These are phyloP conservation scores for Coemansia sp. DNA, from an alignment of 371 early-diverging fungal genomes.

Conservation along the genomic window DNA sequence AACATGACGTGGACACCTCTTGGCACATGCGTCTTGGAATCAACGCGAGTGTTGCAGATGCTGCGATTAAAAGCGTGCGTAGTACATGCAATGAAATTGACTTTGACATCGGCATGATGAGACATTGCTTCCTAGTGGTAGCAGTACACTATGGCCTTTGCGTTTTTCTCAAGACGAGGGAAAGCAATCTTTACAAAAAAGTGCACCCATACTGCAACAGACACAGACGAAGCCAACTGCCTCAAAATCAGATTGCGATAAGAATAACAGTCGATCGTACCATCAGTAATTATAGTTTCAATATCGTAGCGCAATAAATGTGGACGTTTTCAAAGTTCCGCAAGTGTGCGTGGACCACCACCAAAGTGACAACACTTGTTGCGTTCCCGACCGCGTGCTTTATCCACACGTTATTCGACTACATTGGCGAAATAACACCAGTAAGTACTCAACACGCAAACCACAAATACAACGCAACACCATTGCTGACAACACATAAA, in stretches of 20 bases:
- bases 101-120: no score
- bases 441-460: slow-evolving; percentile 24
- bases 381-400: slow-evolving; percentile 45
- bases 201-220: slow-evolving; percentile 1
- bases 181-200: background rate
- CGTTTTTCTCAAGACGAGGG: background rate
- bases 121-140: no score
- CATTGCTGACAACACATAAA: background rate
- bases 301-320: background rate
- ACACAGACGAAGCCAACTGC: background rate
- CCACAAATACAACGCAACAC: background rate
- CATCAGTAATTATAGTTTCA: no score
- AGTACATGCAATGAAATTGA: no score
- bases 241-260: background rate
- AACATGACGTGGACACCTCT: no score
- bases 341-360: background rate
- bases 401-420: slow-evolving; percentile 43
- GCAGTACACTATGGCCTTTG: no score
- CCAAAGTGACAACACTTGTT: slow-evolving; percentile 7
- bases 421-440: slow-evolving; percentile 43
- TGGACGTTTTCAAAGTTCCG: background rate
- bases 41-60: no score
- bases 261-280: background rate
- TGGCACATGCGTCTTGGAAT: no score
- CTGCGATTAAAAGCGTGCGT: no score